These are phyloP conservation scores for Phaffia tasmanica DNA, from an alignment of 768 basidiomycete species.

Conservation along the genomic window DNA sequence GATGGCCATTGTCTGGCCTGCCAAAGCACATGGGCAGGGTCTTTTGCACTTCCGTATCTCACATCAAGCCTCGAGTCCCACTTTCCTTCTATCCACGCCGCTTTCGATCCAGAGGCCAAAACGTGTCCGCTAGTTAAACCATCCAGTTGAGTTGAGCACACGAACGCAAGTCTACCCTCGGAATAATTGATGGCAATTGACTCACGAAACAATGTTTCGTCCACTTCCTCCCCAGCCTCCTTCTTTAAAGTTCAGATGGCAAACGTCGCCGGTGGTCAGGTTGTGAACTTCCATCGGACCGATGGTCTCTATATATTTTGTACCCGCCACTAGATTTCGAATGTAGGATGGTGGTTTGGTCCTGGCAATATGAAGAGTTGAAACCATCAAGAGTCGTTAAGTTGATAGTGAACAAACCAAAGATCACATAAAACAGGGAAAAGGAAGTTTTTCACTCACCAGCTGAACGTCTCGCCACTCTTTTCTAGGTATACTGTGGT, in stretches of 20 bases:
- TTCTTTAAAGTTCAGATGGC: constrained; percentile 74
- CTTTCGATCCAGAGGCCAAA: constrained; percentile 47
- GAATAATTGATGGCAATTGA: background rate
- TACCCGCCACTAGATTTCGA: constrained; percentile 78
- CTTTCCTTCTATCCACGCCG: constrained; percentile 66
- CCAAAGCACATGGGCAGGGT: constrained; percentile 59
- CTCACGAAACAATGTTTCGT: constrained; percentile 50
- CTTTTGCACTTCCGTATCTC: constrained; percentile 50
- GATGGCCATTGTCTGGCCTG: constrained; percentile 61
- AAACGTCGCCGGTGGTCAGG: constrained; percentile 46
- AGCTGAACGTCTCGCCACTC: constrained; percentile 56
- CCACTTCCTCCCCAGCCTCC: constrained; percentile 62
- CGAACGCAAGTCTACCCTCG: background rate
- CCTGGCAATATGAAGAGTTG: constrained; percentile 42
- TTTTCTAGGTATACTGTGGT: constrained; percentile 50
- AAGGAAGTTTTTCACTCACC: constrained; percentile 38
- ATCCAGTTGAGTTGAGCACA: background rate
- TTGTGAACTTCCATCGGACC: constrained; percentile 70
- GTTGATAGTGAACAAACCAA: background rate
- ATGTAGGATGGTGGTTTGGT: constrained; percentile 78
- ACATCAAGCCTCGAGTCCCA: constrained; percentile 73
- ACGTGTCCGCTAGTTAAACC: constrained; percentile 43
- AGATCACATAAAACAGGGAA: no score
- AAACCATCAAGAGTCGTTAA: background rate
- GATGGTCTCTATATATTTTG: constrained; percentile 77